Conservation (phyloP, 257 asterid species). For the Rhazya stricta region DNA sequence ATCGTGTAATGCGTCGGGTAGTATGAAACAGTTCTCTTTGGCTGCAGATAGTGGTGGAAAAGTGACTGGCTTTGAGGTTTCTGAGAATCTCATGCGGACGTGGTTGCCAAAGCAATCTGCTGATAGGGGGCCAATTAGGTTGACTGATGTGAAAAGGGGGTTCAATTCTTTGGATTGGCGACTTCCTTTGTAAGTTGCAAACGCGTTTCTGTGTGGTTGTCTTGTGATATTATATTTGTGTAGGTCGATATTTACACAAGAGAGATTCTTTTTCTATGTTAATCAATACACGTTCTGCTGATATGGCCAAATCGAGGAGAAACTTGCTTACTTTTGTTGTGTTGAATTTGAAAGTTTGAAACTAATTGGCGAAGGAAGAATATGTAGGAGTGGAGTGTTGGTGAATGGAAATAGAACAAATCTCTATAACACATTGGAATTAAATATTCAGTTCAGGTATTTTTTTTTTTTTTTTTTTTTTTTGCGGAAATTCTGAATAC, state of each 20-base stretch:
- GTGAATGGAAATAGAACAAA: background rate
- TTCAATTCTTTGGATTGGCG: slow-evolving; percentile 59
- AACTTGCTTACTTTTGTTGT: background rate
- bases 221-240: background rate
- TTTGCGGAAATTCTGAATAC: background rate
- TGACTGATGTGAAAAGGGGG: slow-evolving; percentile 58
- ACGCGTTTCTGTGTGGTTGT: background rate
- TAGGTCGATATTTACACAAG: background rate
- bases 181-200: slow-evolving; percentile 57
- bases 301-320: background rate
- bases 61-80: slow-evolving; percentile 45
- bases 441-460: background rate
- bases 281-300: background rate
- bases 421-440: background rate
- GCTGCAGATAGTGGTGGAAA: slow-evolving; percentile 27
- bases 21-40: slow-evolving; percentile 55
- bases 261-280: background rate
- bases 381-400: background rate
- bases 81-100: slow-evolving; percentile 45
- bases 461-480: too few relatives aligned
- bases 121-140: slow-evolving; percentile 44
- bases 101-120: slow-evolving; percentile 56
- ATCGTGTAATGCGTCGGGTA: slow-evolving; percentile 56
- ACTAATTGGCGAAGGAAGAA: background rate
- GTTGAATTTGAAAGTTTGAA: background rate